A percentile compares a stretch with the other conserved stretches of the same genome.
phyloP scores from a whole-genome alignment of 108 stramenopile genomes.

The Cyclotella sp. region DNA sequence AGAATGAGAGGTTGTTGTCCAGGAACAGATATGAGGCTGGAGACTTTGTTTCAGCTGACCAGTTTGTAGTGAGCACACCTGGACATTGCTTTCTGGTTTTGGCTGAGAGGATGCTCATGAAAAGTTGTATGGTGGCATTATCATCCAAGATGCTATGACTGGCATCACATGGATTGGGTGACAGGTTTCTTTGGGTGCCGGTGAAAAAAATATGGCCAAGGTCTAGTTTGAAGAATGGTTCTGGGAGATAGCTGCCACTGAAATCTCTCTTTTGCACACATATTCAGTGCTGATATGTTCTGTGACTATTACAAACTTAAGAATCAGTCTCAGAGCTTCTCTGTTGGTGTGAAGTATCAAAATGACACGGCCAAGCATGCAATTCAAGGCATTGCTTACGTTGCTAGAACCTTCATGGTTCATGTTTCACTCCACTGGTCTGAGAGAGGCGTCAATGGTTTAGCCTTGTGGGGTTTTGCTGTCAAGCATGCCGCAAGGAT shows the following conservation, averaged over 20 bases:
- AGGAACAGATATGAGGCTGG: no score
- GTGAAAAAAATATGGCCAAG: constrained; percentile 50
- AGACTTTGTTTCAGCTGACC: constrained; percentile 42
- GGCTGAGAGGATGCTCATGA: constrained; percentile 19
- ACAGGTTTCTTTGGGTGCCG: no score
- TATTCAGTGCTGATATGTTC: constrained; percentile 14
- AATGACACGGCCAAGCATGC: neutral
- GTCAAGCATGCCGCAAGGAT: no score
- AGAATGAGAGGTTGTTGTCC: no score
- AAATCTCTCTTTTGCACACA: no score
- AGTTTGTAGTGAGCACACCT: constrained; percentile 20
- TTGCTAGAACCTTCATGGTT: constrained; percentile 36
- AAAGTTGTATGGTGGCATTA: constrained; percentile 23
- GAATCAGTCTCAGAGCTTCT: constrained; percentile 24
- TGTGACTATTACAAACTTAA: neutral
- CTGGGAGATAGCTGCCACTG: no score
- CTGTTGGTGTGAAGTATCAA: constrained; percentile 2
- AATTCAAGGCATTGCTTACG: neutral
- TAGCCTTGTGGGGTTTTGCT: no score
- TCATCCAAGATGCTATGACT: neutral
- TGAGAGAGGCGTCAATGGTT: neutral
- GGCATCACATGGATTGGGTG: no score
- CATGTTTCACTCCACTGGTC: constrained; percentile 53
- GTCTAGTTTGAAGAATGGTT: constrained; percentile 30
- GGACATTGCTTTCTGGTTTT: constrained; percentile 38